Percentiles rank a stretch among this genome's conserved stretches.
Evolutionary conservation across 192 early-diverging fungal genomes (phyloP).

Genomic region (Polychytrium aggregatum): DNA sequence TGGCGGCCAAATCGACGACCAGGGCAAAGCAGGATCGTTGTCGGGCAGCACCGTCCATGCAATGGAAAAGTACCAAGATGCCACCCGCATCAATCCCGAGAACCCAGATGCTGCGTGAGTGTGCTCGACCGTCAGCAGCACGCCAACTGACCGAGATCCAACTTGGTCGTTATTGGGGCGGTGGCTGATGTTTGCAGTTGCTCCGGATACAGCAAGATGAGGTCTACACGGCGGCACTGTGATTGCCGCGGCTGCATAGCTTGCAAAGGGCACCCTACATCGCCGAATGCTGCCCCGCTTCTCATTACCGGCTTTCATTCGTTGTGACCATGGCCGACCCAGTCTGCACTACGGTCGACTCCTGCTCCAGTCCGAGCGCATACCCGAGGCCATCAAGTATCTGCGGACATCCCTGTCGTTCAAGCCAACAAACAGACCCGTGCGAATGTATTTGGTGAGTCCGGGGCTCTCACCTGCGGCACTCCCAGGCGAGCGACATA

Average conservation of each 20-base stretch:
- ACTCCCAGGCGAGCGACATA: neutral
- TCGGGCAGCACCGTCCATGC: slow-evolving; percentile 2
- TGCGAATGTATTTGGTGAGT: slow-evolving; percentile 7
- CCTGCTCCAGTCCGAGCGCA: slow-evolving; percentile 3
- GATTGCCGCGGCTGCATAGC: too few relatives aligned
- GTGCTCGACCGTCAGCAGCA: too few relatives aligned
- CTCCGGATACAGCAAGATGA: too few relatives aligned
- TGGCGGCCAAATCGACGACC: neutral
- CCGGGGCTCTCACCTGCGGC: neutral
- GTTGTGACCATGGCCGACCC: neutral
- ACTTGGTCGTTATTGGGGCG: too few relatives aligned
- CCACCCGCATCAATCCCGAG: slow-evolving; percentile 8
- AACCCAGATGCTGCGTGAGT: slow-evolving; percentile 12
- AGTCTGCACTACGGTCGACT: slow-evolving; percentile 13
- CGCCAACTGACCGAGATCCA: too few relatives aligned
- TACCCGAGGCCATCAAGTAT: slow-evolving; percentile 12
- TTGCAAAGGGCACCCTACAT: too few relatives aligned
- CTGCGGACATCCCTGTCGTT: slow-evolving; percentile 12
- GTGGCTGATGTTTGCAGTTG: too few relatives aligned
- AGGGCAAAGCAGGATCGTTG: neutral
- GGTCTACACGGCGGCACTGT: too few relatives aligned
- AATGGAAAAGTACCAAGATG: slow-evolving; percentile 26
- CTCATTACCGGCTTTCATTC: neutral
- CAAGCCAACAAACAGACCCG: slow-evolving; percentile 11
- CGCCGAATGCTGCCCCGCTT: too few relatives aligned